phyloP scores from a whole-genome alignment of 2,329 filamentous ascomycete genomes.

The Talaromyces sp. region DNA sequence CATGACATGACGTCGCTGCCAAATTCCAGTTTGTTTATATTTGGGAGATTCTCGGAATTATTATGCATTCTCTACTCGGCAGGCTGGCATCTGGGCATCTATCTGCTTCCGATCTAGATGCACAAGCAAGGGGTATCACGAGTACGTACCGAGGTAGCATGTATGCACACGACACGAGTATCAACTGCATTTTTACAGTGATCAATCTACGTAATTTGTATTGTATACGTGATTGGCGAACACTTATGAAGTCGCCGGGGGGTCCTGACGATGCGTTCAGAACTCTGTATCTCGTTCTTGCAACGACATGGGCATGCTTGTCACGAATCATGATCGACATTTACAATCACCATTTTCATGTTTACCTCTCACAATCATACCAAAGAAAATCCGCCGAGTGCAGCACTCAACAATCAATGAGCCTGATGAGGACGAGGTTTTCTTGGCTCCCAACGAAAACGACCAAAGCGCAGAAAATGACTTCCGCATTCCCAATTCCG shows the following conservation, averaged over 20 bases:
- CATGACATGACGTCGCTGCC: neutral
- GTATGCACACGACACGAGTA: neutral
- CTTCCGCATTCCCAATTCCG: slow-evolving; percentile 17
- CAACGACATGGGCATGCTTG: neutral
- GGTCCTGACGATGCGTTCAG: neutral
- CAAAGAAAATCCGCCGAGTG: neutral
- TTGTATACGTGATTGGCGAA: neutral
- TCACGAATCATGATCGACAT: neutral
- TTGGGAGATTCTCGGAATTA: neutral
- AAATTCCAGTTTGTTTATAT: neutral
- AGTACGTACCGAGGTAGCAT: neutral
- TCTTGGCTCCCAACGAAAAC: neutral
- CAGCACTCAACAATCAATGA: neutral
- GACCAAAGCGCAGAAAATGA: neutral
- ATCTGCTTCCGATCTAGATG: neutral
- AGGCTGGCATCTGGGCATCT: neutral
- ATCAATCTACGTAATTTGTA: neutral
- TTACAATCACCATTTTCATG: neutral
- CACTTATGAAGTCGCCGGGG: neutral
- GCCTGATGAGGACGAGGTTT: neutral
- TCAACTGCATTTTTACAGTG: neutral
- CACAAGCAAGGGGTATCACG: neutral
- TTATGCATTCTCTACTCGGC: neutral
- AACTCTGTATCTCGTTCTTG: neutral
- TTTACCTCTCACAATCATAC: neutral